Evolutionary conservation across 2,329 filamentous ascomycete species (phyloP), one percentile per base, ranked within the genome.

Genomic region (Hypoxylon sp.): DNA sequence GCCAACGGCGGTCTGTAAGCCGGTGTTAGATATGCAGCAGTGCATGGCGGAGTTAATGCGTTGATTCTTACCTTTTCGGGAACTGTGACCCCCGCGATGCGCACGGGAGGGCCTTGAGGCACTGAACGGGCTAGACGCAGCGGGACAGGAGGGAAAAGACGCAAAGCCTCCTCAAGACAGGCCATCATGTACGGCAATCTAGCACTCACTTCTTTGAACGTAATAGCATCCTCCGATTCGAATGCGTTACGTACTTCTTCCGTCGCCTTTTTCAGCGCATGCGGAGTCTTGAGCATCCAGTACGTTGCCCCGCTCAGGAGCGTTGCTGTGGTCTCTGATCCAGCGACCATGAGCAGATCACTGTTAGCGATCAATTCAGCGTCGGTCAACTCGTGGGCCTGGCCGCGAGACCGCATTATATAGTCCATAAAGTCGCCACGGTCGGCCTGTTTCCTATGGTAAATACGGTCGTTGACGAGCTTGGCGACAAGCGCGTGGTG

Each of bases 161-260:
- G 73, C 15, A 75, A 55, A 1, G 54, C 74, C 47, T 76, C 74
- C 11, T 75, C 70, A 8, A 76, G 58, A 51, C 73, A 75, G 52
- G 71, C 74, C 29, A 71, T 62, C 67, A 76, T 65, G 32, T 75
- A 75, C 2, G 74, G 72, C 4, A 76, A 62, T 39, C 53, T 72
- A 7, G 64, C 39, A 29, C 67, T 66, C n/a, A 67, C 67, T 44
- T 71, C 84, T 3, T 79, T 74, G 27, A 87, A 79, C 13, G 75
- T 79, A 55, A 86, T 80, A 29, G 80, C 80, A 6, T 83, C 80
- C 56, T 81, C 82, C 5, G 81, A 83, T 68, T 81, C 80, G 72
- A 87, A 81, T 2, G 82, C 84, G 10, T 82, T 82, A 24, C 79
- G 77, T 19, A 87, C 80, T 64, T 86, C 83, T 67, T 72, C 66